Evolutionary conservation across 2,329 filamentous ascomycete species (phyloP).

Genomic region (Aspergillus ustus): DNA sequence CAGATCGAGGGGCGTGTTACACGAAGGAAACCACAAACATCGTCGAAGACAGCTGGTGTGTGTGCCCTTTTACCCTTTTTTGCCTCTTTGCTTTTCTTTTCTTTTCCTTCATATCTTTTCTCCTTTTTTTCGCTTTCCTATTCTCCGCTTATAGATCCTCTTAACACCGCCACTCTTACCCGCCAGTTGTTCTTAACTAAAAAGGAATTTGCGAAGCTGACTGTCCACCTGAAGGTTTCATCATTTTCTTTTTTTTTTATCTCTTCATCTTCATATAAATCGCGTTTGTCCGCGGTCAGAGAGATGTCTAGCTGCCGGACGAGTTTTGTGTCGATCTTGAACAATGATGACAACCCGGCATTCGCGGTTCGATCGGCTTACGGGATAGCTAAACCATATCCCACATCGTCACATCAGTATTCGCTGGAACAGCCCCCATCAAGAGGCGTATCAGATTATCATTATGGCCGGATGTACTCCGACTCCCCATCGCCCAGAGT

Average conservation of each 20-base stretch:
- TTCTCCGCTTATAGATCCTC: slow-evolving; percentile 7
- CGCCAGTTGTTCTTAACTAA: neutral
- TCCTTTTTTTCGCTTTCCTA: slow-evolving; percentile 1
- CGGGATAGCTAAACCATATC: slow-evolving; percentile 27
- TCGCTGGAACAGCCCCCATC: slow-evolving; percentile 25
- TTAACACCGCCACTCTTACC: neutral
- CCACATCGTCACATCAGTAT: slow-evolving; percentile 29
- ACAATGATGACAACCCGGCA: slow-evolving; percentile 53
- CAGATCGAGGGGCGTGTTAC: slow-evolving; percentile 38
- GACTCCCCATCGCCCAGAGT: slow-evolving; percentile 34
- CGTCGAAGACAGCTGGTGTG: slow-evolving; percentile 32
- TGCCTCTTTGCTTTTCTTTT: slow-evolving; percentile 15
- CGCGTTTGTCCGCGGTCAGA: slow-evolving; percentile 5
- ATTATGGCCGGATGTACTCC: slow-evolving; percentile 28
- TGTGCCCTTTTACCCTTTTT: slow-evolving; percentile 24
- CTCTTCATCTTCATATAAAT: slow-evolving; percentile 14
- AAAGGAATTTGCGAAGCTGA: slow-evolving; percentile 1
- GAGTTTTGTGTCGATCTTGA: slow-evolving; percentile 50
- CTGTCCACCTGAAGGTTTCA: neutral
- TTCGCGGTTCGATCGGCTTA: slow-evolving; percentile 47
- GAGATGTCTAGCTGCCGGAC: slow-evolving; percentile 40
- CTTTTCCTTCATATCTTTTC: slow-evolving; percentile 2
- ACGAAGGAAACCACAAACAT: slow-evolving; percentile 40
- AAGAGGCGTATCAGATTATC: slow-evolving; percentile 24
- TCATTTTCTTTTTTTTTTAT: neutral